Evolutionary conservation across 2,329 filamentous ascomycete species (phyloP).

Genomic region (Xylaria sp.): DNA sequence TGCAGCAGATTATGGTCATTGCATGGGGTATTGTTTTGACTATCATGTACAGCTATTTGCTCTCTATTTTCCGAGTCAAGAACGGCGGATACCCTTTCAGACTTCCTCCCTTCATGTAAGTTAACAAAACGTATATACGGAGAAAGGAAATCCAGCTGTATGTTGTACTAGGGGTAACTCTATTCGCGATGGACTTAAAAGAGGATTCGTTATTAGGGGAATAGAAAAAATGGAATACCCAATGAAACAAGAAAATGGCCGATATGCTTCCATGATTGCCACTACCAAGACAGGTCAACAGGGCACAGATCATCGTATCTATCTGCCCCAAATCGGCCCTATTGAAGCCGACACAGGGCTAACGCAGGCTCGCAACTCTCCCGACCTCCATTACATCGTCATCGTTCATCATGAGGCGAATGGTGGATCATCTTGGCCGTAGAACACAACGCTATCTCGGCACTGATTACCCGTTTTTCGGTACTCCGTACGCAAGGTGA

Average conservation of each 20-base stretch:
- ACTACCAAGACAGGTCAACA: constrained; percentile 15
- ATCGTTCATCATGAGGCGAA: constrained; percentile 6
- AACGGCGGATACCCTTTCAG: constrained; percentile 95
- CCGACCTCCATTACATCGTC: constrained; percentile 6
- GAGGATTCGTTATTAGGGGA: constrained; percentile 10
- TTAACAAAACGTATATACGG: neutral
- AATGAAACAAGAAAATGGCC: constrained; percentile 4
- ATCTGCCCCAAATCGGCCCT: neutral
- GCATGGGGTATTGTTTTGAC: constrained; percentile 83
- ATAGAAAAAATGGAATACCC: constrained; percentile 28
- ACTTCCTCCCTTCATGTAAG: constrained; percentile 84
- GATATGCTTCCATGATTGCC: constrained; percentile 8
- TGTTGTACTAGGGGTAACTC: neutral
- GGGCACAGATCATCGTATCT: constrained; percentile 16
- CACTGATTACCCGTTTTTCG: neutral
- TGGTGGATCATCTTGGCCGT: constrained; percentile 5
- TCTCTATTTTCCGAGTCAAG: constrained; percentile 94
- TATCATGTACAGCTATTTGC: constrained; percentile 89
- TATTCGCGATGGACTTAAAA: constrained; percentile 25
- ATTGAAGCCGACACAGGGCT: neutral
- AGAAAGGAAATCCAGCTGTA: constrained; percentile 2
- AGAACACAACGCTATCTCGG: constrained; percentile 1
- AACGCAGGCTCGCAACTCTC: constrained; percentile 7
- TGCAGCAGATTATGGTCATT: constrained; percentile 84
- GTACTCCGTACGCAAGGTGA: constrained; percentile 1